phyloP scores from a whole-genome alignment of 2,329 filamentous ascomycete genomes.

The Tothia fuscella region DNA sequence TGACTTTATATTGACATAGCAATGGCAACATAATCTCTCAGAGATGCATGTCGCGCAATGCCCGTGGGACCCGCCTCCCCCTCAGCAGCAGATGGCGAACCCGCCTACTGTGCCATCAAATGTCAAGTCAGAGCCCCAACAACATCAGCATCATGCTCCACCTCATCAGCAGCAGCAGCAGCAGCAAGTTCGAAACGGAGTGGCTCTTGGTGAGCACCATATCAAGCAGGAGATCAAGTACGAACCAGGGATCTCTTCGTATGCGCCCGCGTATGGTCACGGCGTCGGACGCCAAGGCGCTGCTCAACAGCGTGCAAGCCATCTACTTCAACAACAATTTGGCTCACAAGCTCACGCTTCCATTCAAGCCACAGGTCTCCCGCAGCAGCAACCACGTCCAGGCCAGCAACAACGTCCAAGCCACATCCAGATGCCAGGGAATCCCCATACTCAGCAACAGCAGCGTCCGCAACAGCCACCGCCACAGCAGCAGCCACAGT shows the following conservation, averaged over 20 bases:
- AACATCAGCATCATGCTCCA: slow-evolving; percentile 15
- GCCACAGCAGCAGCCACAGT: slow-evolving; percentile 23
- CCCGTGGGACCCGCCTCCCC: slow-evolving; percentile 86
- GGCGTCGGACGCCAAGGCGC: slow-evolving; percentile 4
- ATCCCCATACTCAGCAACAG: slow-evolving; percentile 15
- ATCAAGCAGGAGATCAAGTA: slow-evolving; percentile 20
- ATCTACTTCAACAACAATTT: slow-evolving; percentile 44
- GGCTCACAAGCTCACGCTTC: slow-evolving; percentile 53
- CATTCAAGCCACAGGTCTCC: slow-evolving; percentile 29
- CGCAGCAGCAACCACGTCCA: slow-evolving; percentile 21
- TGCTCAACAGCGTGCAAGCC: slow-evolving; percentile 43
- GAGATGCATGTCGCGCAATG: slow-evolving; percentile 75
- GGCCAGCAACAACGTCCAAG: slow-evolving; percentile 30
- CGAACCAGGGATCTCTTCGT: too few species aligned
- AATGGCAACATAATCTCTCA: slow-evolving; percentile 88
- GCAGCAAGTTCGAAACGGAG: slow-evolving; percentile 26
- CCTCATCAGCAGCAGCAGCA: slow-evolving; percentile 15
- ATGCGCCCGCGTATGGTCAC: too few species aligned
- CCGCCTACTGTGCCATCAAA: slow-evolving; percentile 25
- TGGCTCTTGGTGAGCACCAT: too few species aligned
- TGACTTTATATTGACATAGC: slow-evolving; percentile 38
- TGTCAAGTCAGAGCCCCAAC: slow-evolving; percentile 18
- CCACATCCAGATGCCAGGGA: slow-evolving; percentile 21
- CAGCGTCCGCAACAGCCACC: slow-evolving; percentile 14
- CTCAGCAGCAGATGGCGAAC: slow-evolving; percentile 35